Evolutionary conservation across 2,329 filamentous ascomycete genomes (phyloP).

Genomic region (Chalara sp.): DNA sequence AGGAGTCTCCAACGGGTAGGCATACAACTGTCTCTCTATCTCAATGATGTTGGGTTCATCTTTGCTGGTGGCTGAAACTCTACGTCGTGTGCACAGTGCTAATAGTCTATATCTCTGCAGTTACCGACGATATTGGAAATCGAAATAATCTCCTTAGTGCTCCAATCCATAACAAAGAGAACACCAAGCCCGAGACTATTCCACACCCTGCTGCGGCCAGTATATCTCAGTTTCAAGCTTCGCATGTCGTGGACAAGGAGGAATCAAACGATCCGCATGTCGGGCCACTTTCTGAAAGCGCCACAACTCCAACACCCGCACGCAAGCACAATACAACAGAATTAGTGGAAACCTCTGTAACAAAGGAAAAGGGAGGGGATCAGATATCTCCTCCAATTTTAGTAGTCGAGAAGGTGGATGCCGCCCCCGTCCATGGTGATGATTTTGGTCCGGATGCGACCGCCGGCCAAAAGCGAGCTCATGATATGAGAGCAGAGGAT

Average conservation of each 20-base stretch:
- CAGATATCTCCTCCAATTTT: slow-evolving; percentile 16
- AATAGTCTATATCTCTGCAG: slow-evolving; percentile 22
- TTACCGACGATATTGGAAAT: slow-evolving; percentile 44
- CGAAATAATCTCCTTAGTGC: slow-evolving; percentile 44
- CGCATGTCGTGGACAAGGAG: too few species aligned
- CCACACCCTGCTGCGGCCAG: too few species aligned
- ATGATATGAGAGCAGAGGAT: slow-evolving; percentile 26
- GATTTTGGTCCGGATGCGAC: slow-evolving; percentile 29
- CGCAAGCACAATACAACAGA: too few species aligned
- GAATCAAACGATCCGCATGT: too few species aligned
- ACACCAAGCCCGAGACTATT: not conserved
- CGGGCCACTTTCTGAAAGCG: too few species aligned
- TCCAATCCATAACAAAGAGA: slow-evolving; percentile 7
- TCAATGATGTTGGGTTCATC: not conserved
- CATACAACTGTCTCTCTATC: not conserved
- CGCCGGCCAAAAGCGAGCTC: slow-evolving; percentile 27
- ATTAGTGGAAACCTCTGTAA: too few species aligned
- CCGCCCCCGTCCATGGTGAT: slow-evolving; percentile 27
- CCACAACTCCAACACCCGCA: too few species aligned
- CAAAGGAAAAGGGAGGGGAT: too few species aligned
- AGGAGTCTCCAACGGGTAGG: slow-evolving; percentile 52
- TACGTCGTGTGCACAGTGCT: too few species aligned
- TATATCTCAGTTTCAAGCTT: too few species aligned
- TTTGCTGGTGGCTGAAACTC: slow-evolving; percentile 3
- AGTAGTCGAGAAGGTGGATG: slow-evolving; percentile 29